Base-by-base conservation (phyloP, 805 yeast species). In the Ogataea pini region DNA sequence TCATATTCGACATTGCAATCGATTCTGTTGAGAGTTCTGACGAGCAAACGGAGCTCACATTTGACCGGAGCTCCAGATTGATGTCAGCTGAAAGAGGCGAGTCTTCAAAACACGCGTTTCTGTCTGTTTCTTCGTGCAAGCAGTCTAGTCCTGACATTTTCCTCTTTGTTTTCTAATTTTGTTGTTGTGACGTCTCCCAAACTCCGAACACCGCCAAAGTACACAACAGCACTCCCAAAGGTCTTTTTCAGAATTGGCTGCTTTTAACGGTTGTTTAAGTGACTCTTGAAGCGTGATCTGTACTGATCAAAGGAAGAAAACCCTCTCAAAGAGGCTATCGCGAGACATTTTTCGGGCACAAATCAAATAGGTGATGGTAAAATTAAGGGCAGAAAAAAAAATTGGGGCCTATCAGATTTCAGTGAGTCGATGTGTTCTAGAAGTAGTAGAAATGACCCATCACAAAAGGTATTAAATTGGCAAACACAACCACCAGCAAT, bases 11-110 rank as follows among this genome's bases (percentile, higher is more conserved):
- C 43, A 17, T 43, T 12, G 54, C 40, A 14, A 51, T 47, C 40
- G 48, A 33, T 10, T 51, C 55, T 12, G 51, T 47, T 8, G 50
- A 51, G 19, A 44, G 16, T 18, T 51, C 55, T 6, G 54, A 47
- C 2, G 55, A 51, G 16, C 47, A 45, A 4, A 36, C 20, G 3
- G 54, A 46, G 43, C 54, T 47, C 9, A 44, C 40, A 22, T 27
- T 41, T 3, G 52, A 46, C 12, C 41, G 24, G 17, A 53, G 46
- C 22, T 53, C 57, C 39, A 50, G 27, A 12, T 42, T 48, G 42
- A 50, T 36, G 9, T 48, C 46, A 18, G 46, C 50, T 4, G 50
- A 47, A 10, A 48, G 37, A 12, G 54, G 54, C 14, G 51, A 51
- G 17, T 51, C 46, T 10, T 48, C 50, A 13, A 48, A 25, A 37